Evolutionary conservation across 1,284 basidiomycete species (phyloP), one percentile per base, ranked within the genome.

Genomic region (Malassezia restricta): DNA sequence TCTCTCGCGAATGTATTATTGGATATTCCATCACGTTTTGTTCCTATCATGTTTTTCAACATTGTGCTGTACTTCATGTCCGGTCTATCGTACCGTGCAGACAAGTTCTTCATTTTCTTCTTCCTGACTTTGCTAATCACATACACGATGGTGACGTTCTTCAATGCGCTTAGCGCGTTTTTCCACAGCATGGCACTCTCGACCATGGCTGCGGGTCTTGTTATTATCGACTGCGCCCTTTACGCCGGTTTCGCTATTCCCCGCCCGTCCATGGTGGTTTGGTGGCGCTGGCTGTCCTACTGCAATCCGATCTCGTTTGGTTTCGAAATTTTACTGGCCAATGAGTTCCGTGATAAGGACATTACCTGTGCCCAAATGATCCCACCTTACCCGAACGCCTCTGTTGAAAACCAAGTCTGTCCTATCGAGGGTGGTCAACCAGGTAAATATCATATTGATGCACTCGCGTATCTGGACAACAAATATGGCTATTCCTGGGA

Each of bases 251-350:
- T 64, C 43, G 62, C 64, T 11, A 66, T 69, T 40, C 66, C 66
- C 1, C 54, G 63, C 0, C 60, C 60, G 2, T 61, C 63, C 1
- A 67, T 69, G 66, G 62, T 64, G 5, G 44, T 61, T 8, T 69
- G 66, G 66, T 66, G 61, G 62, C 56, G 57, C 15, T 69, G 66
- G 66, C 62, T 69, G 8, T 57, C 52, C 2, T 69, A 69, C 57
- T 60, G 57, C 58, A 69, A 69, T 43, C 66, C 66, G 1, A 49
- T 69, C 30, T 50, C 61, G 1, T 69, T 61, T 43, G 61, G 48
- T 12, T 69, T 66, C 49, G 65, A 67, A 49, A 54, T 61, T n/a
- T 43, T 69, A 31, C 49, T 69, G 15, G 49, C 62, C 14, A 69
- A 69, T 58, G 66, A 69, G 41, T 68, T 64, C 55, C 55, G 64